Evolutionary conservation across 805 yeast genomes (phyloP), one percentile per base, ranked within the genome.

Genomic region (Teunomyces tritomae): DNA sequence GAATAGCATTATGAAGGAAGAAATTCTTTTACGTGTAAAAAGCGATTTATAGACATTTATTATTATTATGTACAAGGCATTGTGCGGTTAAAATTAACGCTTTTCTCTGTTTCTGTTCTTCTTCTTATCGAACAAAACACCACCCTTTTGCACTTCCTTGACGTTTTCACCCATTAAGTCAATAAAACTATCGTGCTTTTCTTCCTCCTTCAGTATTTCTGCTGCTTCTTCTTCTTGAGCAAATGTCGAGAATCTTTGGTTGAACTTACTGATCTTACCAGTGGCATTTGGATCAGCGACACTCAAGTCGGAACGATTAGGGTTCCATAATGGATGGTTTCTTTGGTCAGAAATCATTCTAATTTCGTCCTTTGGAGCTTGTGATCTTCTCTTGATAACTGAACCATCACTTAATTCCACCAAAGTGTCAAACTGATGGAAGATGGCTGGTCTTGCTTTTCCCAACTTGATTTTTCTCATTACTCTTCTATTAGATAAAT

Each of bases 381-480:
- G 96, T 0, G 96, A 83, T 58, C 87, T 79, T 68, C 99, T 80
- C 30, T 73, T 74, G 29, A 90, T 75, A 1, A 96, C 96, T 28
- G 97, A 87, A 1, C 99, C 99, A 64, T 94, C 99, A 55, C 95
- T 85, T 49, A 91, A 77, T 68, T 92, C 96, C n/a, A 94, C 91
- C 32, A 78, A 68, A 28, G 91, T 86, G 54, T 92, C 90, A 64
- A 94, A 94, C 65, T 89, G 89, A 70, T 92, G 80, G 68, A 89
- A 91, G 35, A 94, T 86, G 29, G 97, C 90, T 1, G 98, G 97
- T 68, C 97, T 82, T 13, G 96, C 90, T 64, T 87, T 87, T 47
- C 97, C 97, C 47, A 84, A 68, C 50, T 73, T 67, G 57, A 87
- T 85, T 64, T 82, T 85, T 63, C 80, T 84, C 67, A 79, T 64